A percentile compares a stretch with the other conserved stretches of the same genome.
Evolutionary conservation across 1,284 basidiomycete species (phyloP).

Genomic region (Fomitopsis schrenkii): DNA sequence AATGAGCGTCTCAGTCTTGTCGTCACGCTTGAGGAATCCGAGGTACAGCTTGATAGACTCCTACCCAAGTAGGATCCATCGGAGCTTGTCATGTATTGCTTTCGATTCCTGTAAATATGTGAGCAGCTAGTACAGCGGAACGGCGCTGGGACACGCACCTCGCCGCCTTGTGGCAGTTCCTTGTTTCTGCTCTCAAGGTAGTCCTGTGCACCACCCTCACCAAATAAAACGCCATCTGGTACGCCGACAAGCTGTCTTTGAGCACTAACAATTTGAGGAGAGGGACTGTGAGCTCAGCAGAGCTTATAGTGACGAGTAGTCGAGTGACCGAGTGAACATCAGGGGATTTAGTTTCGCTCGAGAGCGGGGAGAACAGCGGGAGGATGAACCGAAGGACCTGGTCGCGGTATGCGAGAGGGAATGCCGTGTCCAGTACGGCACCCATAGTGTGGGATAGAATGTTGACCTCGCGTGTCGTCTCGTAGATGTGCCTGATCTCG

Average conservation of each 20-base stretch:
- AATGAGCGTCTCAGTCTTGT: constrained; percentile 87
- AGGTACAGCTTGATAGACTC: constrained; percentile 89
- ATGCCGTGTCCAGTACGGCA: constrained; percentile 80
- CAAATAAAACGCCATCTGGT: constrained; percentile 92
- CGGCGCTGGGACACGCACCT: constrained; percentile 36
- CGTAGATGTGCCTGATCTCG: constrained; percentile 75
- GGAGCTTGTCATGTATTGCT: constrained; percentile 65
- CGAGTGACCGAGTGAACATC: constrained; percentile 79
- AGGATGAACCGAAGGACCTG: constrained; percentile 83
- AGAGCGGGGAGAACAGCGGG: constrained; percentile 74
- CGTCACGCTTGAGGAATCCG: constrained; percentile 92
- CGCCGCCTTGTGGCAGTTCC: constrained; percentile 61
- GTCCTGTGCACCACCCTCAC: constrained; percentile 92
- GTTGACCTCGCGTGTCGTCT: constrained; percentile 66
- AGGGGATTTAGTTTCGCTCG: constrained; percentile 64
- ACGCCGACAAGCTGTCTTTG: constrained; percentile 74
- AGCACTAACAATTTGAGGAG: constrained; percentile 70
- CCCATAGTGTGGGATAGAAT: constrained; percentile 89
- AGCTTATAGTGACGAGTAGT: constrained; percentile 83
- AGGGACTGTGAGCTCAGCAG: constrained; percentile 67
- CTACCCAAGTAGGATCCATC: constrained; percentile 82
- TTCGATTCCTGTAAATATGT: constrained; percentile 45
- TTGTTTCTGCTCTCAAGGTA: constrained; percentile 76
- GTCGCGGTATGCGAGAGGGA: constrained; percentile 78
- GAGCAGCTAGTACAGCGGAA: constrained; percentile 10